A percentile compares a stretch with the other conserved stretches of the same genome.
Evolutionary conservation across 164 flowering plant species (phyloP).

Genomic region (Sedum album): DNA sequence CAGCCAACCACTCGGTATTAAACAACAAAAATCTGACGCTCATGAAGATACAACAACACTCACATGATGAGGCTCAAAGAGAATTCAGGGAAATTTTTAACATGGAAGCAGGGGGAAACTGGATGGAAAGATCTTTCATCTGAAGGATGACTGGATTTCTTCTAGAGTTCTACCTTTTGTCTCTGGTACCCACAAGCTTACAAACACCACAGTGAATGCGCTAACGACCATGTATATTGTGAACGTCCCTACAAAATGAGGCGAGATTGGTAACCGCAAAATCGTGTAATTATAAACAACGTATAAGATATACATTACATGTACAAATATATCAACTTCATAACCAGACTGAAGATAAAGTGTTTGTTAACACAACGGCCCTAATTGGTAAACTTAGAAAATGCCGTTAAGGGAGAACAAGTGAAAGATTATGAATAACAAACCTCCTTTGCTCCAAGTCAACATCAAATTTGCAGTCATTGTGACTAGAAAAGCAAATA

Average conservation of each 20-base stretch:
- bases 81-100: background rate
- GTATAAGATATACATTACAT: too few relatives aligned
- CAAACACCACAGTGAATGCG: conserved; percentile 8
- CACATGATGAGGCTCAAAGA: background rate
- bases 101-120: background rate
- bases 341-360: background rate
- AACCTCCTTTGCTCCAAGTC: conserved; percentile 61
- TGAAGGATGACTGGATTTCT: conserved; percentile 11
- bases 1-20: too few relatives aligned
- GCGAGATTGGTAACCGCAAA: too few relatives aligned
- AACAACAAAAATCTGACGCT: background rate
- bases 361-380: background rate
- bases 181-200: conserved; percentile 7
- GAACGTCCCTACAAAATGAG: conserved; percentile 5
- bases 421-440: conserved; percentile 11
- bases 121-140: background rate
- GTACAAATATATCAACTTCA: background rate
- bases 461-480: conserved; percentile 61
- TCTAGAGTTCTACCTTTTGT: conserved; percentile 11
- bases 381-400: too few relatives aligned
- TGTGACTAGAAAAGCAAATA: conserved; percentile 42
- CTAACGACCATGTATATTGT: conserved; percentile 8
- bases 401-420: too few relatives aligned
- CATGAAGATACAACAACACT: conserved; percentile 6
- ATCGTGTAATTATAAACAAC: too few relatives aligned